Evolutionary conservation across 139 green algal genomes (phyloP).

Genomic region (Volvox africanus): DNA sequence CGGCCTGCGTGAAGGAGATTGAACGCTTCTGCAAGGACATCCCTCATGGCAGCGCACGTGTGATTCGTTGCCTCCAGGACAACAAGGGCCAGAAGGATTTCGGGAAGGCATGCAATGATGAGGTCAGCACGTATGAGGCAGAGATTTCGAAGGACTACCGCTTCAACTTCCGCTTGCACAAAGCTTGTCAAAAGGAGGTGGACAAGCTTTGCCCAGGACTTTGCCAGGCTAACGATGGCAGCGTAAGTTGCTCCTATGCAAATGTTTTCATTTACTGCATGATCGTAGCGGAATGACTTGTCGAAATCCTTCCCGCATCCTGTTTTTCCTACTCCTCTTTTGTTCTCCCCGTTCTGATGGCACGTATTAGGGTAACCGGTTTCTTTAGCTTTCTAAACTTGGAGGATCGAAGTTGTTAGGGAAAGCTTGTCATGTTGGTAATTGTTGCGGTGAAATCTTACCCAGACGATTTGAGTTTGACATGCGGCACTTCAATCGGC

Average conservation of each 20-base stretch:
- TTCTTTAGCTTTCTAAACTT: not conserved
- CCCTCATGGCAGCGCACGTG: conserved; percentile 76
- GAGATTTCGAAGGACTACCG: conserved; percentile 82
- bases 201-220: conserved; percentile 71
- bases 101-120: conserved; percentile 76
- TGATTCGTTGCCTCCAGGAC: conserved; percentile 79
- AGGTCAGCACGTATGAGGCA: conserved; percentile 79
- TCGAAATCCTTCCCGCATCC: not conserved
- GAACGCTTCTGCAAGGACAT: conserved; percentile 79
- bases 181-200: conserved; percentile 82
- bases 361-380: not conserved
- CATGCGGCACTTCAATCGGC: not conserved
- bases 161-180: conserved; percentile 89
- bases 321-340: not conserved
- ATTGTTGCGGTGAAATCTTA: too few species aligned
- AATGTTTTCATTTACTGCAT: not conserved
- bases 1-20: conserved; percentile 79
- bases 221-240: conserved; percentile 61
- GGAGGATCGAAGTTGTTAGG: not conserved
- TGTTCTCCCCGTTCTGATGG: not conserved
- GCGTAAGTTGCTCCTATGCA: conserved; percentile 21
- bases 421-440: not conserved
- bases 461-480: not conserved
- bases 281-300: not conserved
- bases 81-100: conserved; percentile 78